phyloP scores from a whole-genome alignment of 805 yeast genomes.

The Saccharomyces paradoxus region DNA sequence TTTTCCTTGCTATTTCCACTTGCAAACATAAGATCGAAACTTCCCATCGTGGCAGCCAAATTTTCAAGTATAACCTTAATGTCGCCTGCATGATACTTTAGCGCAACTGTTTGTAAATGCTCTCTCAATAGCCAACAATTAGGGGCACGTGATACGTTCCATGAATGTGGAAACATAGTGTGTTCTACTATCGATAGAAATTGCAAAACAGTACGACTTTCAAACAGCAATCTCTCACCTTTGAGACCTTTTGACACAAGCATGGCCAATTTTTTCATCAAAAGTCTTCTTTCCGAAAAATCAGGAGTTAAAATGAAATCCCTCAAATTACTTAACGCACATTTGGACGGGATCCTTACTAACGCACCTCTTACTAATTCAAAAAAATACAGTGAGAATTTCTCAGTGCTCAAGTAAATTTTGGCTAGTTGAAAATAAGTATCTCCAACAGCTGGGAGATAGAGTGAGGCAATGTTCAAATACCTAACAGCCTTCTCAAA shows the following conservation, averaged over 20 bases:
- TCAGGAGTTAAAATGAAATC: background rate
- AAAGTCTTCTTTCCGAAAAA: background rate
- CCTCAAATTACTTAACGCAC: background rate
- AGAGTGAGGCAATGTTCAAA: constrained; percentile 1
- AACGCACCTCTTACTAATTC: constrained; percentile 2
- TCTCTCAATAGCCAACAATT: background rate
- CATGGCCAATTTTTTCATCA: background rate
- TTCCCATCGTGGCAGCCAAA: background rate
- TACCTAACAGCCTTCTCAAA: constrained; percentile 6
- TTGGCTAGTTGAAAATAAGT: constrained; percentile 3
- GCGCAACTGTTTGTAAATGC: background rate
- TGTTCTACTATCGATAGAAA: background rate
- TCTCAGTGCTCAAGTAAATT: background rate
- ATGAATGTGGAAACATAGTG: background rate
- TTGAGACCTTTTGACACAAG: background rate
- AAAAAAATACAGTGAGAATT: background rate
- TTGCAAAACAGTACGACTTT: background rate
- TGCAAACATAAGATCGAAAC: constrained; percentile 1
- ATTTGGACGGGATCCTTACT: constrained; percentile 1
- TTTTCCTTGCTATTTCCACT: background rate
- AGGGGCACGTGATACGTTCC: background rate
- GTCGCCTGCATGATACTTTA: background rate
- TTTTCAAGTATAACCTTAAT: background rate
- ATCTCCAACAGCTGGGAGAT: constrained; percentile 7
- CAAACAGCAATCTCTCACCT: background rate